These are phyloP conservation scores for Podospora appendiculata DNA, from an alignment of 495 filamentous ascomycete species.

Conservation along the genomic window DNA sequence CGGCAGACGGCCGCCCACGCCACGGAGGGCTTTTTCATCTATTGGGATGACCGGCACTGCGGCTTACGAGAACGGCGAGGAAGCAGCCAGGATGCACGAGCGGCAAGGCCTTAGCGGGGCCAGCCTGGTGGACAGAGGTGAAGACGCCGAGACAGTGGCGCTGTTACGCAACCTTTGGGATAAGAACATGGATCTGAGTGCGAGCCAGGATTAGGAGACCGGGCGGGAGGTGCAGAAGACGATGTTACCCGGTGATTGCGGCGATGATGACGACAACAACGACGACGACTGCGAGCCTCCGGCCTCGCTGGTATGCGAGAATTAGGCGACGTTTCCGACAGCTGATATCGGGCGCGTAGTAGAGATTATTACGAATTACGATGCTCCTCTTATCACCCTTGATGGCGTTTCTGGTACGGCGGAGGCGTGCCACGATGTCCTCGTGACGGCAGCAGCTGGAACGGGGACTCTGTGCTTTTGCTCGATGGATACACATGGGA, in stretches of 20 bases:
- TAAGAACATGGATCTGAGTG: constrained; percentile 42
- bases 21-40: constrained; percentile 17
- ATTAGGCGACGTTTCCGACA: not conserved
- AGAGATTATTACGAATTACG: no score
- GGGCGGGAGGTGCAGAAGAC: not conserved
- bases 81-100: constrained; percentile 14
- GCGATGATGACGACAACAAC: not conserved
- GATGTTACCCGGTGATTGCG: not conserved
- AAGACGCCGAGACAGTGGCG: constrained; percentile 37
- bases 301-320: not conserved
- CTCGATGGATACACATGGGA: no score
- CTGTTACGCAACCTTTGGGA: constrained; percentile 48
- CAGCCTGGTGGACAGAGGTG: constrained; percentile 31
- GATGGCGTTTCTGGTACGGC: no score
- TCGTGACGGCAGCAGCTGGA: no score
- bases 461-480: no score
- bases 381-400: no score
- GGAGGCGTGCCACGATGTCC: no score
- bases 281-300: not conserved
- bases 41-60: constrained; percentile 19
- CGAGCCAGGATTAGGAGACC: constrained; percentile 39
- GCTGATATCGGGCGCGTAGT: no score
- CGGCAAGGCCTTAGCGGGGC: constrained; percentile 29
- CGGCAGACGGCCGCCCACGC: constrained; percentile 16
- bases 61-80: constrained; percentile 20